phyloP scores from a whole-genome alignment of 306 rosid species.

The Vigna mungo region DNA sequence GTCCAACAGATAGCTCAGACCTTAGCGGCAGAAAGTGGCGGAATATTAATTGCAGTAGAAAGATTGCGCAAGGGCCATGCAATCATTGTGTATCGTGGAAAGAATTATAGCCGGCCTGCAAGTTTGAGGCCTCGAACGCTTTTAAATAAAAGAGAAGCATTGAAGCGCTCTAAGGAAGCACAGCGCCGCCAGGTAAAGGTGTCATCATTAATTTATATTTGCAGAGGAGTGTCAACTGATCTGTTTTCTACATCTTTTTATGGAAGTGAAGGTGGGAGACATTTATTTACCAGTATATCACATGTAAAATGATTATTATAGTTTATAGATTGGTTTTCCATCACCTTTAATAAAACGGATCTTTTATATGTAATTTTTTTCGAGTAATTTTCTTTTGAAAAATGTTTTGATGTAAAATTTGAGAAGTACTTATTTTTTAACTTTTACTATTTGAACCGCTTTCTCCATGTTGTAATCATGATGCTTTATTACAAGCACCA shows the following conservation, averaged over 20 bases:
- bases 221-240: constrained; percentile 22
- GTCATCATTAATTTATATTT: constrained; percentile 25
- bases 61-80: constrained; percentile 81
- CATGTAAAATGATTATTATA: constrained; percentile 25
- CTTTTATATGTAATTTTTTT: background rate
- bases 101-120: constrained; percentile 83
- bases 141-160: constrained; percentile 71
- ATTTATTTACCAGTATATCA: constrained; percentile 12
- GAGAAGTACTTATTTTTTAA: background rate
- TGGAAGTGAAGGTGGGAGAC: constrained; percentile 19
- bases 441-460: constrained; percentile 14
- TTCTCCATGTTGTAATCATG: background rate
- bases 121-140: constrained; percentile 86
- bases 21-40: constrained; percentile 94
- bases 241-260: constrained; percentile 40
- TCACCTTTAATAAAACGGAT: background rate
- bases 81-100: constrained; percentile 91
- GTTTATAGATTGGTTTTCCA: constrained; percentile 14
- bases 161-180: constrained; percentile 82
- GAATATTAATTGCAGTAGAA: constrained; percentile 86
- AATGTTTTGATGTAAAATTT: constrained; percentile 17
- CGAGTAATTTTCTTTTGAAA: background rate
- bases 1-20: constrained; percentile 71
- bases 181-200: constrained; percentile 80
- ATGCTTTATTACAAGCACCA: constrained; percentile 13